These are phyloP conservation scores for Aspergillus heteromorphus DNA, from an alignment of 495 filamentous ascomycete genomes.

Conservation along the genomic window DNA sequence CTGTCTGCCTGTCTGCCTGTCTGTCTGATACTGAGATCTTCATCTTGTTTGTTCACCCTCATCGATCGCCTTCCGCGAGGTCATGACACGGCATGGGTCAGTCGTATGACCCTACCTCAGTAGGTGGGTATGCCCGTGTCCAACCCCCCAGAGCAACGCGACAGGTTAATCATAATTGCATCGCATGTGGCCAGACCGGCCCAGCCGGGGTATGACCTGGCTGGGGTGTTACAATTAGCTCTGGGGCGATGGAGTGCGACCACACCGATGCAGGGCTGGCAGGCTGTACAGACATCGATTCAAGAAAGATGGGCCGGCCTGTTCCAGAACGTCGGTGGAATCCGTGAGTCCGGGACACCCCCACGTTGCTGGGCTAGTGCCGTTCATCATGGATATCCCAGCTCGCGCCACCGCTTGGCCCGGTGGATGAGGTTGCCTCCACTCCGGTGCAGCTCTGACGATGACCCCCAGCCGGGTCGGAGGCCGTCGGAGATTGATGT, in stretches of 20 bases:
- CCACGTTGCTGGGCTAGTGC: constrained; percentile 3
- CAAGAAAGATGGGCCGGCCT: neutral
- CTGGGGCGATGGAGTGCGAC: neutral
- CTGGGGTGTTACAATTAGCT: neutral
- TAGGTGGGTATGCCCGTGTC: too few relatives aligned
- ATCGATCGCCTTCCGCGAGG: neutral
- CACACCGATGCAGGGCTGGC: neutral
- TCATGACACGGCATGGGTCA: neutral
- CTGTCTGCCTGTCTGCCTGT: neutral
- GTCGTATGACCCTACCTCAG: neutral
- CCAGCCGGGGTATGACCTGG: neutral
- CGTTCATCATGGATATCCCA: neutral
- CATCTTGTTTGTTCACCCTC: neutral
- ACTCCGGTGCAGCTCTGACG: constrained; percentile 13
- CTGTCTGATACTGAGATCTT: neutral
- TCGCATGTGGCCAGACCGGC: neutral
- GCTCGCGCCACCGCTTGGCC: neutral
- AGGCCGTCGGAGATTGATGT: neutral
- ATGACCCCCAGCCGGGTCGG: constrained; percentile 6
- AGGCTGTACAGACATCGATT: too few relatives aligned
- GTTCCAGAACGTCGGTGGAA: neutral
- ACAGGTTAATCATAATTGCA: neutral
- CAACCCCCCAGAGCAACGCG: neutral
- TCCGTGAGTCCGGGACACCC: neutral
- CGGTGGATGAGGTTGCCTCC: constrained; percentile 11